A percentile compares a stretch with the other conserved stretches of the same genome.
phyloP scores from a whole-genome alignment of 2,329 filamentous ascomycete species.

The Colletotrichum acutatum region DNA sequence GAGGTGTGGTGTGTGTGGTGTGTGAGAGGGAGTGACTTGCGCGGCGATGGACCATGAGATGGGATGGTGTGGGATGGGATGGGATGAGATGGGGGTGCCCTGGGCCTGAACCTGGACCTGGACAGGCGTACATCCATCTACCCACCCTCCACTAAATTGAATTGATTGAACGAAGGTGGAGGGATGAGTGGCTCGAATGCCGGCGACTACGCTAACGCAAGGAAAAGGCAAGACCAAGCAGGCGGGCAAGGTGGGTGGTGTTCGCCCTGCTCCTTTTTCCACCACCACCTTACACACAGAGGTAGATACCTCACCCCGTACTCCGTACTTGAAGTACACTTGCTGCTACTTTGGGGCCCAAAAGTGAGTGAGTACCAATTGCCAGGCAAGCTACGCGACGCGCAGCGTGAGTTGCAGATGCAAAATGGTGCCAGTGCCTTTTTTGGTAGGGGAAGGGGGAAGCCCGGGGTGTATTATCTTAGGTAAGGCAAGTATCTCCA shows the following conservation, averaged over 20 bases:
- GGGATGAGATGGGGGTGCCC: background rate
- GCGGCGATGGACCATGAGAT: background rate
- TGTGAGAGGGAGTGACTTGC: background rate
- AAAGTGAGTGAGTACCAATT: background rate
- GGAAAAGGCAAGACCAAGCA: background rate
- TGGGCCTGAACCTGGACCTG: background rate
- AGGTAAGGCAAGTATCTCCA: background rate
- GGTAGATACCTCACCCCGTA: no score
- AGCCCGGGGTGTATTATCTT: no score
- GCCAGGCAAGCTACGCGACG: background rate
- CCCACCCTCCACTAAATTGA: background rate
- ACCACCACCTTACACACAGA: no score
- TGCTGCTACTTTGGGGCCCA: background rate
- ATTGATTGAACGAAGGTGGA: background rate
- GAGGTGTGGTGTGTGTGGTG: background rate
- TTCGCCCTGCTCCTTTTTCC: background rate
- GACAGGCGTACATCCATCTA: background rate
- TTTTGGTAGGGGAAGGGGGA: background rate
- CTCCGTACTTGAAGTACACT: background rate
- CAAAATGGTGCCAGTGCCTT: background rate
- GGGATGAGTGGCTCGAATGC: constrained; percentile 1
- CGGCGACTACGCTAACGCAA: constrained; percentile 1
- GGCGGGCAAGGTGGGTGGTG: background rate
- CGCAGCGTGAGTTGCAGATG: background rate
- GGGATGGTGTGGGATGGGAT: background rate